A percentile compares a stretch with the other conserved stretches of the same genome.
Conservation (phyloP, 345 rosid species). For the Anastatica hierochuntica region DNA sequence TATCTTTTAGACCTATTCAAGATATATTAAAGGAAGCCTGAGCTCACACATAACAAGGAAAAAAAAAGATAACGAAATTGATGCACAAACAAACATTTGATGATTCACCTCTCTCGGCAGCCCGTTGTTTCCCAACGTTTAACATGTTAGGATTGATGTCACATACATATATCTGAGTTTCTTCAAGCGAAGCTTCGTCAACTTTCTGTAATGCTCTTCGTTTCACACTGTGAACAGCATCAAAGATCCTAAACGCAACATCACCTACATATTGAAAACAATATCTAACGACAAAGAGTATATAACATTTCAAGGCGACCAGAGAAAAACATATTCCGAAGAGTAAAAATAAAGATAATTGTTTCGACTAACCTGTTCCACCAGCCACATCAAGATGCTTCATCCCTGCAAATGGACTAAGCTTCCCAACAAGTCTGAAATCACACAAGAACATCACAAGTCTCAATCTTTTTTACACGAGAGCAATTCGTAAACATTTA, state of each 20-base stretch:
- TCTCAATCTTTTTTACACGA: neutral
- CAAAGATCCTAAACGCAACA: conserved; percentile 85
- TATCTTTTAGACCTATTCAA: conserved; percentile 31
- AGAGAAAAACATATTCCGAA: neutral
- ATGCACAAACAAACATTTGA: neutral
- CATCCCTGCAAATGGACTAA: conserved; percentile 91
- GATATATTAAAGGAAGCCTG: neutral
- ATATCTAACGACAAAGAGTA: neutral
- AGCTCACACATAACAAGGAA: neutral
- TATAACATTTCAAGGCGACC: neutral
- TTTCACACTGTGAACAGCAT: conserved; percentile 40
- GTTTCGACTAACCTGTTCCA: conserved; percentile 55
- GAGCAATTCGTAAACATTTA: neutral
- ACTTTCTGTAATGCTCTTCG: conserved; percentile 52
- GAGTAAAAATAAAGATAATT: neutral
- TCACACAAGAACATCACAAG: conserved; percentile 2
- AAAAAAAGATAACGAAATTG: neutral
- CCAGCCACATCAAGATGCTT: conserved; percentile 99
- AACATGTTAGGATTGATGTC: conserved; percentile 94
- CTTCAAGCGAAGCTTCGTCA: conserved; percentile 53
- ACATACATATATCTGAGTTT: conserved; percentile 73
- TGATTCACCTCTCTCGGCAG: conserved; percentile 60
- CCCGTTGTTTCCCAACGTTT: conserved; percentile 72
- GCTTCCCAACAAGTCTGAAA: conserved; percentile 67
- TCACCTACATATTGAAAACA: conserved; percentile 55